These are phyloP conservation scores for Buddleja alternifolia DNA, from an alignment of 257 asterid genomes.

Conservation along the genomic window DNA sequence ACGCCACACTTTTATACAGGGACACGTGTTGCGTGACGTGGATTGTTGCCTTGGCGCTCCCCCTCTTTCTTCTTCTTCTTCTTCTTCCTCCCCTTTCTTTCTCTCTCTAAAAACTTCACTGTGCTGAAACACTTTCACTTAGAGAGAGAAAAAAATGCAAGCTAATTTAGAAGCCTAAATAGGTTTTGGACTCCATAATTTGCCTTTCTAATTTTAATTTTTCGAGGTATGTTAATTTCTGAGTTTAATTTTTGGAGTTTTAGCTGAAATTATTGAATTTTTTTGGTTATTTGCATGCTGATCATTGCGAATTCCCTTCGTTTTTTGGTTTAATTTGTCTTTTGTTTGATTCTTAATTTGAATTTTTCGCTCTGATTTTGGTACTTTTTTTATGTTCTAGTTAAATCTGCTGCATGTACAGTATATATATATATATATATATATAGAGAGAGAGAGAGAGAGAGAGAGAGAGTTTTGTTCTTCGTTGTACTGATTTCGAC, in stretches of 20 bases:
- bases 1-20: slow-evolving; percentile 20
- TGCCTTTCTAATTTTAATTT: slow-evolving; percentile 13
- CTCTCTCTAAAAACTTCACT: slow-evolving; percentile 52
- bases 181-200: slow-evolving; percentile 11
- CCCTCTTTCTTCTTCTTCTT: slow-evolving; percentile 26
- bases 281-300: slow-evolving; percentile 29
- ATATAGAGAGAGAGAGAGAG: no score
- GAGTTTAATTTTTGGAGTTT: slow-evolving; percentile 5
- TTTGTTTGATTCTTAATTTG: neutral
- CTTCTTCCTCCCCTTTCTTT: slow-evolving; percentile 30
- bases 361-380: neutral
- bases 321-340: slow-evolving; percentile 1
- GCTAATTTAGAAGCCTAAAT: slow-evolving; percentile 32
- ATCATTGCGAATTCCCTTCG: slow-evolving; percentile 30
- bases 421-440: no score
- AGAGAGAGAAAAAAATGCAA: slow-evolving; percentile 43
- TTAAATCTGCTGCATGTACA: slow-evolving; percentile 10
- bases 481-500: slow-evolving; percentile 18
- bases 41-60: slow-evolving; percentile 70
- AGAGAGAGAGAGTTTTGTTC: neutral
- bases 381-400: neutral
- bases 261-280: slow-evolving; percentile 14
- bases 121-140: slow-evolving; percentile 34
- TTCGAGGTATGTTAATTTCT: slow-evolving; percentile 40
- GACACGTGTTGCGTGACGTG: slow-evolving; percentile 97